Percentiles rank a stretch among this genome's conserved stretches.
Conservation (phyloP, 257 asterid species). For the Marsdenia floribunda region DNA sequence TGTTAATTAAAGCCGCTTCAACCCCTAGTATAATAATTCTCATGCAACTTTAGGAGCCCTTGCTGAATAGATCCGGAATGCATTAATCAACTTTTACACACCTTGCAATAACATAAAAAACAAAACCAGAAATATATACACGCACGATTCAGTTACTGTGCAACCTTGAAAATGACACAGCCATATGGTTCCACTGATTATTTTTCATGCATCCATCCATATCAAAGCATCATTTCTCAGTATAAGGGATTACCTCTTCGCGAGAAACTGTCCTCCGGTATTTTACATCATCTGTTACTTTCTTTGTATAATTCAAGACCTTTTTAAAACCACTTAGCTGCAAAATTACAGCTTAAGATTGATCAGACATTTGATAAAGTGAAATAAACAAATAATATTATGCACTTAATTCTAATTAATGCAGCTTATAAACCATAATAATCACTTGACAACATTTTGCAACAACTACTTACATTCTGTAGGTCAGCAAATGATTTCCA, state of each 20-base stretch:
- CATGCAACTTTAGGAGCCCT: not conserved
- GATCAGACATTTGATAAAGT: slow-evolving; percentile 15
- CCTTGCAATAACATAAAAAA: not conserved
- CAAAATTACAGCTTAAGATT: slow-evolving; percentile 31
- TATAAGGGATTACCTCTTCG: slow-evolving; percentile 65
- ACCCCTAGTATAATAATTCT: not conserved
- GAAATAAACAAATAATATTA: not conserved
- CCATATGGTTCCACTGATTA: not conserved
- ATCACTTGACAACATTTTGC: slow-evolving; percentile 3
- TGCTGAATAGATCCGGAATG: not conserved
- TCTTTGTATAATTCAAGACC: slow-evolving; percentile 91
- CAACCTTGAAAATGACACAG: not conserved
- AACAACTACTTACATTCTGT: slow-evolving; percentile 65
- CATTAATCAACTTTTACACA: not conserved
- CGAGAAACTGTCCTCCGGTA: slow-evolving; percentile 83
- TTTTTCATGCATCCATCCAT: not conserved
- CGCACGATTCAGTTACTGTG: not conserved
- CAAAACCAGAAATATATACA: not conserved
- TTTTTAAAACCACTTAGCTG: slow-evolving; percentile 99
- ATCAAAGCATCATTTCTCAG: not conserved
- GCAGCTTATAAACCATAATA: not conserved
- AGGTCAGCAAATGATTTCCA: slow-evolving; percentile 89
- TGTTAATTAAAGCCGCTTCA: not conserved
- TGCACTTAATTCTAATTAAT: slow-evolving; percentile 5
- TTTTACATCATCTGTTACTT: slow-evolving; percentile 79